These are phyloP conservation scores for Pichia cactophila DNA, from an alignment of 1,139 yeast genomes.

Conservation along the genomic window DNA sequence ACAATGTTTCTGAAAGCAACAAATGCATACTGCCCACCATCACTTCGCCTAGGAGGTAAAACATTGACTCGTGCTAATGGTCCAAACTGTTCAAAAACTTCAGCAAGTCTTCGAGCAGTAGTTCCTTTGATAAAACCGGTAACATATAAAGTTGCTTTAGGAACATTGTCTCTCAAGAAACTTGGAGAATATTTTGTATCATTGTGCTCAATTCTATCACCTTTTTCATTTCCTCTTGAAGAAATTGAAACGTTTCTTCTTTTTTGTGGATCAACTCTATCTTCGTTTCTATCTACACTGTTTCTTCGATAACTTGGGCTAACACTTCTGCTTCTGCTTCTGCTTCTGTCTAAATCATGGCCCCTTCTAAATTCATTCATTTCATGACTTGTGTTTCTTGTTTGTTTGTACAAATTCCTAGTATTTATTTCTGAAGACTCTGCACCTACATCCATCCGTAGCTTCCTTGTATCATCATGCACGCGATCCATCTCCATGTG, in stretches of 20 bases:
- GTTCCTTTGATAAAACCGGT: conserved; percentile 51
- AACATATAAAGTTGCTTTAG: conserved; percentile 21
- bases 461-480: background rate
- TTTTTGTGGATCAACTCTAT: background rate
- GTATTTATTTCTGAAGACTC: background rate
- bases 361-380: background rate
- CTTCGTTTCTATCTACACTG: background rate
- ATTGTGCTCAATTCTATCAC: background rate
- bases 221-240: background rate
- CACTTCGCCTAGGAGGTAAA: conserved; percentile 61
- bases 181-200: background rate
- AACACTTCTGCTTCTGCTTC: background rate
- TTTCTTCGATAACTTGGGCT: background rate
- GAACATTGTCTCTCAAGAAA: conserved; percentile 6
- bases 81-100: conserved; percentile 64
- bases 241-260: background rate
- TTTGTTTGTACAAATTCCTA: background rate
- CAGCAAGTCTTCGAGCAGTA: conserved; percentile 60
- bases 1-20: conserved; percentile 55
- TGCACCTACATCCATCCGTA: background rate
- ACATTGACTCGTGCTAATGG: conserved; percentile 59
- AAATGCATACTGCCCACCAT: conserved; percentile 64
- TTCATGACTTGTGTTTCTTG: background rate
- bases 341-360: background rate
- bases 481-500: background rate